These are phyloP conservation scores for Rossbeevera mucosa DNA, from an alignment of 768 basidiomycete species.

Conservation along the genomic window DNA sequence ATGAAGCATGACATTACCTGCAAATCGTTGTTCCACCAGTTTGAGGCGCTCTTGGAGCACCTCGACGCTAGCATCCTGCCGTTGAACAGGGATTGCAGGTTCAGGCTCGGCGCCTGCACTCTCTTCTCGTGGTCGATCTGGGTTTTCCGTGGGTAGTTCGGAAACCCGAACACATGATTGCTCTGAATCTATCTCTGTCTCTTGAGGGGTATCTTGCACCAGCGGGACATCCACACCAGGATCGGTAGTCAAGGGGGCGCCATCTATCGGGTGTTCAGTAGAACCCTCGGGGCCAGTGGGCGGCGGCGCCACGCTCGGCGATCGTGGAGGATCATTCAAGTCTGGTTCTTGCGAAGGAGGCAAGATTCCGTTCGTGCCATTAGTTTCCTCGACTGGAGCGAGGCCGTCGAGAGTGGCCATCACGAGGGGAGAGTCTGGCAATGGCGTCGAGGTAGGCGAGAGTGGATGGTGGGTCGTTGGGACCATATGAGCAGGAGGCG, in stretches of 20 bases:
- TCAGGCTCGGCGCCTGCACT: not conserved
- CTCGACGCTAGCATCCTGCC: conserved; percentile 41
- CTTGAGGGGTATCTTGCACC: conserved; percentile 1
- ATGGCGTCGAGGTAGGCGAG: conserved; percentile 41
- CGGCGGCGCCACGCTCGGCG: not conserved
- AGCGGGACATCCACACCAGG: not conserved
- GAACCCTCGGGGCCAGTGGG: not conserved
- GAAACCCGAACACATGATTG: not conserved
- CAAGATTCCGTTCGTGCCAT: not conserved
- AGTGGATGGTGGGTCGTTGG: conserved; percentile 31
- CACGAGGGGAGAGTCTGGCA: conserved; percentile 39
- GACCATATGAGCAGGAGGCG: conserved; percentile 34
- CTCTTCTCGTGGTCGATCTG: conserved; percentile 1
- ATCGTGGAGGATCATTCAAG: not conserved
- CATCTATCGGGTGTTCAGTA: not conserved
- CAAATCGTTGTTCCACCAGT: conserved; percentile 72
- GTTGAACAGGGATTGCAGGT: not conserved
- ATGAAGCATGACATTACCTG: conserved; percentile 44
- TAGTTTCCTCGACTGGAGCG: conserved; percentile 1
- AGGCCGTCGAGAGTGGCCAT: not conserved
- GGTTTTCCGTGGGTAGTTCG: not conserved
- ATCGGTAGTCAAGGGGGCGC: not conserved
- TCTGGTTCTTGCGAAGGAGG: not conserved
- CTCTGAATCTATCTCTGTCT: not conserved
- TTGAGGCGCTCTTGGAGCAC: conserved; percentile 60